Percentiles rank a stretch among this genome's conserved stretches.
These are phyloP conservation scores for Coemansia sp. DNA, from an alignment of 192 early-diverging fungal species.

Conservation along the genomic window DNA sequence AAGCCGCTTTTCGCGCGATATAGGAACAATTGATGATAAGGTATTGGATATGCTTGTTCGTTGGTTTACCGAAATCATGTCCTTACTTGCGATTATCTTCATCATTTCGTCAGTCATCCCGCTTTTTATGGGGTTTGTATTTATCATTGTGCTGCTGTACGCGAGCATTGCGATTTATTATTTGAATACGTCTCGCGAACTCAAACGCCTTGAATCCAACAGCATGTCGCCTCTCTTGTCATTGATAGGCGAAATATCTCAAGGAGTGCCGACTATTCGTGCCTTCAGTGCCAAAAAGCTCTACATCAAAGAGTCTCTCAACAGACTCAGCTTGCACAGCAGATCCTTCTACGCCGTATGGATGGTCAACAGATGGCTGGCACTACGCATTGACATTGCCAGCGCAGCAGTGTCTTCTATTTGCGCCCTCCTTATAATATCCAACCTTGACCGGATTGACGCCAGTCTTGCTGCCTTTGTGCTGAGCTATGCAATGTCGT, in stretches of 20 bases:
- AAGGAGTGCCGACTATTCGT: conserved; percentile 73
- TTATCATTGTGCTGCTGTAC: conserved; percentile 60
- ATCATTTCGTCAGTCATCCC: conserved; percentile 67
- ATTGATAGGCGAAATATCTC: conserved; percentile 75
- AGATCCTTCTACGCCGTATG: conserved; percentile 81
- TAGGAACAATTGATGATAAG: conserved; percentile 70
- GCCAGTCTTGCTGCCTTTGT: conserved; percentile 83
- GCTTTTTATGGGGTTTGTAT: conserved; percentile 65
- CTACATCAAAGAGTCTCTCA: conserved; percentile 63
- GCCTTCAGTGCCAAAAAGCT: conserved; percentile 71
- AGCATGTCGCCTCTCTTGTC: conserved; percentile 73
- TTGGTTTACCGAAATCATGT: conserved; percentile 56
- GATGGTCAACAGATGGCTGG: conserved; percentile 82
- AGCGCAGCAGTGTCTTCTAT: conserved; percentile 71
- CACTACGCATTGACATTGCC: conserved; percentile 73
- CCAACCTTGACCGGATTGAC: conserved; percentile 56
- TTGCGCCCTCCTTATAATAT: conserved; percentile 65
- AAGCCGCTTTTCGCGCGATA: conserved; percentile 85
- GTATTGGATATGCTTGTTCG: conserved; percentile 55
- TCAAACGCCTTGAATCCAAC: conserved; percentile 83
- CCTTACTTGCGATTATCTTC: conserved; percentile 55
- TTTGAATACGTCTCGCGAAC: conserved; percentile 72
- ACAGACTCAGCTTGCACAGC: conserved; percentile 71
- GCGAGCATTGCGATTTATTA: conserved; percentile 67
- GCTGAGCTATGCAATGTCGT: conserved; percentile 78